Base-by-base conservation (phyloP, 768 basidiomycete genomes). In the Inosperma sp. region DNA sequence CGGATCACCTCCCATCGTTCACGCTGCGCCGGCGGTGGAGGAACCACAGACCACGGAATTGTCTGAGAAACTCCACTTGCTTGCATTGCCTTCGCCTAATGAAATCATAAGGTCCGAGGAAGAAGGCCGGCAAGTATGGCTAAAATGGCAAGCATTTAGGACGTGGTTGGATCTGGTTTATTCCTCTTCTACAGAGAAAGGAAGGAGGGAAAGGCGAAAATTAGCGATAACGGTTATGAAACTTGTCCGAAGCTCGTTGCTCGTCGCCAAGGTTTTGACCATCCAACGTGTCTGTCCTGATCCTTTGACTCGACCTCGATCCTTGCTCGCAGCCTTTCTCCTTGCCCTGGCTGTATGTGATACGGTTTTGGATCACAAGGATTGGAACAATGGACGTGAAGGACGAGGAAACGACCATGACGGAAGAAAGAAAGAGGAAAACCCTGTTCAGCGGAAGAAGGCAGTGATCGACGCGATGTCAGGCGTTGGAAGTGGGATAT, bases 261-360 rank as follows among this genome's bases (percentile, higher is more conserved):
- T 63, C 8, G 52, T 56, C 5, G 46, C 51, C 23, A 62, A 61
- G 46, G 58, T 60, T 3, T 44, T 60, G 30, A 61, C 57, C 5
- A 55, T 65, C 4, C 59, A 59, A 16, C 47, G 53, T 5, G 44
- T 58, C 12, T 63, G 59, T 48, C 42, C 54, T 0, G 23, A 57
- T 26, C 55, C 56, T 4, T 33, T 43, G 13, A 56, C 51, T 25
- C 48, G 53, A 10, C 58, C 60, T 2, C 56, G 56, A 21, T 45
- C 58, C 22, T 48, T 55, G 29, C 25, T 61, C 26, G 49, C 57
- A 14, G 48, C 56, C 3, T 33, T 62, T 19, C 54, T 66, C 23
- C 44, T 64, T 5, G 57, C 55, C 12, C 55, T 59, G 36, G 65
- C 62, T 6, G 49, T 66, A 9, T 54, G 52, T 17, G 65, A 66